phyloP scores from a whole-genome alignment of 768 basidiomycete genomes.

The Leccinum subtestaceum region DNA sequence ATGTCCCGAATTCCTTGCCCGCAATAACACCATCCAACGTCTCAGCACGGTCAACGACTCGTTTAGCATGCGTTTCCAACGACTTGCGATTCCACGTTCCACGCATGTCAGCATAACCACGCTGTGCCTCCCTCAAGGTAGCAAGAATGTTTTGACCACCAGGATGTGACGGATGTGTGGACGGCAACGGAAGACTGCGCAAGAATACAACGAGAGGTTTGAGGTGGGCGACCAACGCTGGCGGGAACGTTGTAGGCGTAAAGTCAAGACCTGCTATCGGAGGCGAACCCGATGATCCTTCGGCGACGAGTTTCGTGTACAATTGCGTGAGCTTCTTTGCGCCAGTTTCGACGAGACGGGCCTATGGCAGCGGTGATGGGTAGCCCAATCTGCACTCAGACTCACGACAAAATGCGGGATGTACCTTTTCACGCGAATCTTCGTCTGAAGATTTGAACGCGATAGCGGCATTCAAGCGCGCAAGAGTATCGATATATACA shows the following conservation, averaged over 20 bases:
- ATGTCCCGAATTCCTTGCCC: conserved; percentile 69
- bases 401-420: background rate
- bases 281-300: conserved; percentile 75
- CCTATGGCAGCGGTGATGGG: conserved; percentile 30
- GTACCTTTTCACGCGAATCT: conserved; percentile 54
- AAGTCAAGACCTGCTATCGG: conserved; percentile 59
- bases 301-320: conserved; percentile 86
- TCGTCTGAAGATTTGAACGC: conserved; percentile 67
- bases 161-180: conserved; percentile 82
- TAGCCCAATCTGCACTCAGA: background rate
- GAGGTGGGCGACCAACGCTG: conserved; percentile 50
- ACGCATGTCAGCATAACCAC: conserved; percentile 84
- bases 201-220: conserved; percentile 66
- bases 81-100: conserved; percentile 76
- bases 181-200: conserved; percentile 68
- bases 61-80: conserved; percentile 66
- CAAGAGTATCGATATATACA: conserved; percentile 67
- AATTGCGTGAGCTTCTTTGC: conserved; percentile 78
- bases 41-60: conserved; percentile 68
- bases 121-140: conserved; percentile 73
- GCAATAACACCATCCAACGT: conserved; percentile 61
- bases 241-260: conserved; percentile 52
- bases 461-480: conserved; percentile 74
- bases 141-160: conserved; percentile 61
- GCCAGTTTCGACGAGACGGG: conserved; percentile 79